Conservation (phyloP, 176 grass and related monocot genomes). For the Eleusine indica region DNA sequence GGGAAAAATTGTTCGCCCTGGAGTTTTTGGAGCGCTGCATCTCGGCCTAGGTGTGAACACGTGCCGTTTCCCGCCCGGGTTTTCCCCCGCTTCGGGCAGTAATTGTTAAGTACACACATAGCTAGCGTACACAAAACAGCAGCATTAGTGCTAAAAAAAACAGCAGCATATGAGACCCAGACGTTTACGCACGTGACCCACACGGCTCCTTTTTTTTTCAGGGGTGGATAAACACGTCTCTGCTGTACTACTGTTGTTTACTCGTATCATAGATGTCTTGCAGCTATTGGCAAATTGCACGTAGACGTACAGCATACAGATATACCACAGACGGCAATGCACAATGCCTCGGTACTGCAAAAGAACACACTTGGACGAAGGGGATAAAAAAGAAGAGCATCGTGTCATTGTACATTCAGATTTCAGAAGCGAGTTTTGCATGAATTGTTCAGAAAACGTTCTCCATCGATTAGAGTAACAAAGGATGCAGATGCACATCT, state of each 20-base stretch:
- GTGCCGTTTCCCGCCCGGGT: constrained; percentile 59
- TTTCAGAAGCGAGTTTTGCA: neutral
- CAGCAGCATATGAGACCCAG: neutral
- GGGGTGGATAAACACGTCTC: no score
- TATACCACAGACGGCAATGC: neutral
- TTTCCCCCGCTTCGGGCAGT: constrained; percentile 1
- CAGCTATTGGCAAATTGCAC: neutral
- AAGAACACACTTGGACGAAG: neutral
- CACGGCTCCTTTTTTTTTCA: neutral
- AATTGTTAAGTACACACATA: constrained; percentile 35
- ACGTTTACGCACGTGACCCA: neutral
- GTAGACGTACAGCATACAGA: neutral
- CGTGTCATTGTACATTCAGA: neutral
- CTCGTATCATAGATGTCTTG: neutral
- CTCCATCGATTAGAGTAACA: neutral
- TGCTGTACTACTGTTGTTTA: no score
- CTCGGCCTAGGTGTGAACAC: constrained; percentile 7
- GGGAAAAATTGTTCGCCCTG: constrained; percentile 47
- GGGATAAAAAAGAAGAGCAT: neutral
- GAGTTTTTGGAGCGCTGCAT: constrained; percentile 25
- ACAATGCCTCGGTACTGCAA: neutral
- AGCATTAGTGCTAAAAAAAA: neutral
- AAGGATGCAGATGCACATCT: neutral
- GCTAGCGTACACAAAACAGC: constrained; percentile 12
- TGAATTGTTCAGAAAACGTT: no score